Conservation (phyloP, 192 early-diverging fungal species). For the Haplosporangium gracile region DNA sequence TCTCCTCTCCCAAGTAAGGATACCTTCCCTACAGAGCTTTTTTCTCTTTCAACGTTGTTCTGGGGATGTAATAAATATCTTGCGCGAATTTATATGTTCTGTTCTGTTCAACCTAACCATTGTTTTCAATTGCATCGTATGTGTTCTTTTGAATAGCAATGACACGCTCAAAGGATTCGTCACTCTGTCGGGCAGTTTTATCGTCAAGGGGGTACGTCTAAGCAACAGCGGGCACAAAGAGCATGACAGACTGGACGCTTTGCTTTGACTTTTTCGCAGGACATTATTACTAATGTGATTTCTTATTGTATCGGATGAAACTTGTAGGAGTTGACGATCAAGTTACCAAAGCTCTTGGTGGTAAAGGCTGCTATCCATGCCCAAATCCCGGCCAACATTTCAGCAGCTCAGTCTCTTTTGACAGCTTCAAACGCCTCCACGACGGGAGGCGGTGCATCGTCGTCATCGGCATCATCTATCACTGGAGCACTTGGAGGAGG, state of each 20-base stretch:
- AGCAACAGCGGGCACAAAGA: not conserved
- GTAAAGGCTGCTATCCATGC: slow-evolving; percentile 47
- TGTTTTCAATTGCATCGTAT: not conserved
- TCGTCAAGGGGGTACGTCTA: slow-evolving; percentile 32
- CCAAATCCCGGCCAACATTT: slow-evolving; percentile 11
- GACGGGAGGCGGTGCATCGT: not conserved
- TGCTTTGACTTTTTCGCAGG: too few species aligned
- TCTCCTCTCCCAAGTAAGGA: slow-evolving; percentile 46
- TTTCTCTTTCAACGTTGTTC: too few species aligned
- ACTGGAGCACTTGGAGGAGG: not conserved
- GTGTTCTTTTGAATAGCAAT: slow-evolving; percentile 14
- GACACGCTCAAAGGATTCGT: slow-evolving; percentile 49
- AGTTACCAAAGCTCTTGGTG: slow-evolving; percentile 40
- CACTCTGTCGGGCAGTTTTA: slow-evolving; percentile 40
- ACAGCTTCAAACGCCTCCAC: not conserved
- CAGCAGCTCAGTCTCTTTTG: not conserved
- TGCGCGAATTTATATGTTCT: too few species aligned
- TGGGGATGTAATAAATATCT: too few species aligned
- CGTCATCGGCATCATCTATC: not conserved
- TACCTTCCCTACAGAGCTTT: not conserved
- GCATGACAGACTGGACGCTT: not conserved
- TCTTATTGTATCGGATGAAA: not conserved
- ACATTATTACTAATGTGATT: not conserved
- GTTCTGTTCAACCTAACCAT: not conserved
- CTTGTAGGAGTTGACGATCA: slow-evolving; percentile 42